Evolutionary conservation across 1,139 yeast genomes (phyloP).

Genomic region (Arxiozyma telluris): DNA sequence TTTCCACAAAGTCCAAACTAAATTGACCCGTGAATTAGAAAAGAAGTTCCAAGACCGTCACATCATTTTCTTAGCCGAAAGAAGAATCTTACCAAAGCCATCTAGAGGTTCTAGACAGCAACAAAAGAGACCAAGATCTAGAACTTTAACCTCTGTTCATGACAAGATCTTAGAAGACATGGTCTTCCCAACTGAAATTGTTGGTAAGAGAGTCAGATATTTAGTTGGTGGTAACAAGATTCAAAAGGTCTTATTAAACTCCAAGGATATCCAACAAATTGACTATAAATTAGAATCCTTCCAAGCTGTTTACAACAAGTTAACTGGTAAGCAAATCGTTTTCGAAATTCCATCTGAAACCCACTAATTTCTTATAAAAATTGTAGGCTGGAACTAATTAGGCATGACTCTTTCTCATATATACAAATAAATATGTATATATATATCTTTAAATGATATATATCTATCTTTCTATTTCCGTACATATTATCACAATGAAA

Average conservation of each 20-base stretch:
- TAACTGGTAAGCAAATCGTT: conserved; percentile 99
- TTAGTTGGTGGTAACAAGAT: conserved; percentile 98
- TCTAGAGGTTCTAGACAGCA: conserved; percentile 82
- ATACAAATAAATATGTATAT: background rate
- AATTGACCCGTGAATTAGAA: conserved; percentile 98
- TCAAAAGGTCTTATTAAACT: conserved; percentile 96
- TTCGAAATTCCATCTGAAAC: conserved; percentile 90
- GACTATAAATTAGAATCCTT: conserved; percentile 99
- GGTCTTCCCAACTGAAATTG: conserved; percentile 98
- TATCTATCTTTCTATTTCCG: background rate
- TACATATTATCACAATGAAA: too few relatives aligned
- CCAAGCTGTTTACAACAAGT: conserved; percentile 97
- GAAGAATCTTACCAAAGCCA: conserved; percentile 98
- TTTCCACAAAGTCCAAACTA: conserved; percentile 96
- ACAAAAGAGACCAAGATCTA: conserved; percentile 99
- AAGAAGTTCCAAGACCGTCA: conserved; percentile 99
- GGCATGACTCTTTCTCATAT: background rate
- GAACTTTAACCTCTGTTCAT: conserved; percentile 98
- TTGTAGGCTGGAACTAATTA: background rate
- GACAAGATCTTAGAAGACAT: conserved; percentile 98
- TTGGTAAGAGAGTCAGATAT: conserved; percentile 99
- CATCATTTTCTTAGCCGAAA: conserved; percentile 98
- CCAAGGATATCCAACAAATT: conserved; percentile 94
- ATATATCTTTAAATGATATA: background rate
- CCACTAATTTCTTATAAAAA: conserved; percentile 37